These are phyloP conservation scores for Lichtheimia hyalospora DNA, from an alignment of 371 early-diverging fungal species.

Conservation along the genomic window DNA sequence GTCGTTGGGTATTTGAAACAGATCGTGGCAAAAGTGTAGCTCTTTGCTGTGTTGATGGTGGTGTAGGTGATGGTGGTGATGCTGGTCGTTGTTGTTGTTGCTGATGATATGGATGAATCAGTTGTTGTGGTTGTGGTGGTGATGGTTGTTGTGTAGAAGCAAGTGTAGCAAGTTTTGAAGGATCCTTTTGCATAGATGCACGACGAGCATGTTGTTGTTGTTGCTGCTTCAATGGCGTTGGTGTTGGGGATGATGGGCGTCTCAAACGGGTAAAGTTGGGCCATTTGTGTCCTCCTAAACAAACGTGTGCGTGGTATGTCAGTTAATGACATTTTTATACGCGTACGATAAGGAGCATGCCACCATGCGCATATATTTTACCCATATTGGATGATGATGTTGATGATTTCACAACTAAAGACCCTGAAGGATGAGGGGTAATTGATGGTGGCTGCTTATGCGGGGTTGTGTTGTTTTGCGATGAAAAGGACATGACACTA, in stretches of 20 bases:
- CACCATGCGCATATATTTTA: conserved; percentile 1
- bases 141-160: conserved; percentile 1
- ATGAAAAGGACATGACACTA: conserved; percentile 2
- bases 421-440: conserved; percentile 2
- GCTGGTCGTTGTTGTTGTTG: conserved; percentile 3
- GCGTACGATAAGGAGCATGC: neutral
- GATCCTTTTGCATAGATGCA: neutral
- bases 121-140: neutral
- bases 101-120: neutral
- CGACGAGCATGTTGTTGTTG: too few relatives aligned
- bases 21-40: neutral
- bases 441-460: neutral
- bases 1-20: neutral
- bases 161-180: neutral
- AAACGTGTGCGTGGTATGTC: neutral
- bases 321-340: neutral
- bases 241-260: conserved; percentile 5
- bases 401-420: conserved; percentile 6
- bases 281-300: neutral
- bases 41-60: neutral
- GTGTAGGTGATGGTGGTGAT: conserved; percentile 1
- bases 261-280: conserved; percentile 2
- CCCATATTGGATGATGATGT: conserved; percentile 4
- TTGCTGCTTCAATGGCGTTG: neutral
- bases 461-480: neutral